These are phyloP conservation scores for Aquanectria penicillioides DNA, from an alignment of 2,329 filamentous ascomycete species.

Conservation along the genomic window DNA sequence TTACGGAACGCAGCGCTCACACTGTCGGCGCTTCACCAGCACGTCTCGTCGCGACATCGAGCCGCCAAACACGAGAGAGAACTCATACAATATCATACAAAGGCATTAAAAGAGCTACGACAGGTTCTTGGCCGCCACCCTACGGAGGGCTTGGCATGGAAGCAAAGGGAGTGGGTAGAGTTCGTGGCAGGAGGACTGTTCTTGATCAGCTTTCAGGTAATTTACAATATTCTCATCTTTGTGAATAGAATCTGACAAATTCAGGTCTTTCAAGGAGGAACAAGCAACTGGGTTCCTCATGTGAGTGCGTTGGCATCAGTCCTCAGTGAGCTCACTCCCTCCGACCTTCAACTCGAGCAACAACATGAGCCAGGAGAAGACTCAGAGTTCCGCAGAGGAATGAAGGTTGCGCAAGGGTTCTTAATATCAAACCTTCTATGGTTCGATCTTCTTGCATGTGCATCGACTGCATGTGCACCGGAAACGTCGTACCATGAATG, in stretches of 20 bases:
- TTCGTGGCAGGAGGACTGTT: constrained; percentile 39
- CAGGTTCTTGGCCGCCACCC: constrained; percentile 28
- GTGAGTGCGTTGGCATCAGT: constrained; percentile 31
- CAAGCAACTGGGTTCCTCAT: constrained; percentile 31
- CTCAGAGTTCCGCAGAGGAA: constrained; percentile 1
- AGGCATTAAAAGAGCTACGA: constrained; percentile 38
- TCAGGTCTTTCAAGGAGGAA: constrained; percentile 33
- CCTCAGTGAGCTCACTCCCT: too few species aligned
- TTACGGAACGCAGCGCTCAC: constrained; percentile 40
- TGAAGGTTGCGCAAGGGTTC: constrained; percentile 32
- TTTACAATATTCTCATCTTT: background rate
- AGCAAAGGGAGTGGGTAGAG: constrained; percentile 36
- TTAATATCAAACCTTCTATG: constrained; percentile 30
- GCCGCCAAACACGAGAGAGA: constrained; percentile 32
- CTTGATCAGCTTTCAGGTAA: constrained; percentile 42
- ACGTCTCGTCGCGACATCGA: constrained; percentile 28
- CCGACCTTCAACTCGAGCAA: constrained; percentile 23
- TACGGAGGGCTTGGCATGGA: constrained; percentile 12
- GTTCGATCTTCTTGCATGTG: constrained; percentile 32
- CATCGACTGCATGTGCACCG: constrained; percentile 18
- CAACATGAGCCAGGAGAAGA: constrained; percentile 8
- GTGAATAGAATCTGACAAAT: fast-evolving
- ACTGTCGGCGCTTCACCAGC: constrained; percentile 40
- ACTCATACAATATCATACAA: constrained; percentile 38
- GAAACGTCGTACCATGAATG: constrained; percentile 19